Base-by-base conservation (phyloP, 495 filamentous ascomycete genomes). In the Pseudevernia furfuracea region DNA sequence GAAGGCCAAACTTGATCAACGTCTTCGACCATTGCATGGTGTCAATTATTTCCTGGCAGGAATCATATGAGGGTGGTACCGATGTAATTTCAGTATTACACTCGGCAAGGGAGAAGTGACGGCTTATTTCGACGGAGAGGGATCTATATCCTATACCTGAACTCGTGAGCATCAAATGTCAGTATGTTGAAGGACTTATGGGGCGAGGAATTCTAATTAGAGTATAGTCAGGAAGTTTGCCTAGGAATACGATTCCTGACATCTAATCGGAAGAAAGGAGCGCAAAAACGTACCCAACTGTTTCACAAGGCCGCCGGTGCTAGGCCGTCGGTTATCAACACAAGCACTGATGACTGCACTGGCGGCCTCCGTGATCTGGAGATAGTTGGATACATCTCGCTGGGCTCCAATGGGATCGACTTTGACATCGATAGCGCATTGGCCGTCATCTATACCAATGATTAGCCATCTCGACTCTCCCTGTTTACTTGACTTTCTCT, bases 321-420 rank as follows among this genome's bases (percentile, higher is more conserved):
- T 53, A 12, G 14, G 25, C 25, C 0, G 25, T 32, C 25, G 49
- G 4, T 0, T 19, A 4, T 30, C 11, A 5, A 53, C 25, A 32
- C 49, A 53, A 32, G 11, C 17, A 19, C 12, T 25, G 28, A 53
- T 25, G 5, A 53, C 5, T 53, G 49, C 49, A 53, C 28, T 32
- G 15, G 49, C 49, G 32, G 49, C 49, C 25, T 30, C 19, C 14
- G 12, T 30, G 49, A 53, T 30, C 14, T 53, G 25, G 1, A 53
- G 49, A 19, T 53, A 53, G 15, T 53, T 53, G 25, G 49, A 53
- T 10, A 53, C 49, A 32, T 53, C 49, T 53, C 49, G 25, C 28
- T 53, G 49, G 12, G 49, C 25, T 25, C 49, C 49, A 32, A 7
- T 17, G 5, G 5, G 49, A 7, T 53, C 28, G 25, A 53, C 49